phyloP scores from a whole-genome alignment of 2,329 filamentous ascomycete genomes.

The Didymella exigua region DNA sequence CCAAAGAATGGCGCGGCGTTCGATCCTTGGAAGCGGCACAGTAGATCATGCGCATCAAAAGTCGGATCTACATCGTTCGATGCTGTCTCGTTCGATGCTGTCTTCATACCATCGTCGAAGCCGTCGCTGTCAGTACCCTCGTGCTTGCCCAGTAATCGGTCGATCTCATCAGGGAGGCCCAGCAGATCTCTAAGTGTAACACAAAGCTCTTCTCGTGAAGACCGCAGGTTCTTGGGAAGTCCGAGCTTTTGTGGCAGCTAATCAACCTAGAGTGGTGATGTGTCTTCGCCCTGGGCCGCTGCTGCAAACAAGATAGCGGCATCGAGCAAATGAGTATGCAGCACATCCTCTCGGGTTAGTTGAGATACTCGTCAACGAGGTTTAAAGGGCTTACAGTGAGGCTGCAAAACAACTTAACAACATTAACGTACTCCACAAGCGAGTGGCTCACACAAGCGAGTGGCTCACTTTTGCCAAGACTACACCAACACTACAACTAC shows the following conservation, averaged over 20 bases:
- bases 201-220: background rate
- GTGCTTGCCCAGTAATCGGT: background rate
- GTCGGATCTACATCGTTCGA: no score
- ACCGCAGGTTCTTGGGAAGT: background rate
- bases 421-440: no score
- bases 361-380: background rate
- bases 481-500: no score
- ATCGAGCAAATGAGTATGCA: background rate
- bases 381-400: no score
- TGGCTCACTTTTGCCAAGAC: no score
- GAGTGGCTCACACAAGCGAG: no score
- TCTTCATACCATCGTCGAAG: background rate
- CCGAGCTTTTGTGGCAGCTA: background rate
- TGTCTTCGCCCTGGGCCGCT: background rate
- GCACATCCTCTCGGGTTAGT: background rate
- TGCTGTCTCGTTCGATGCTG: background rate
- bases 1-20: conserved; percentile 6
- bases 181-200: background rate
- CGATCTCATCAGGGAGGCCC: background rate
- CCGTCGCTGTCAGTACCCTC: background rate
- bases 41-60: background rate
- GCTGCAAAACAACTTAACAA: no score
- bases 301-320: background rate
- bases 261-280: background rate
- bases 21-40: conserved; percentile 3